Evolutionary conservation across 345 rosid genomes (phyloP).

Genomic region (Bruguiera parviflora): DNA sequence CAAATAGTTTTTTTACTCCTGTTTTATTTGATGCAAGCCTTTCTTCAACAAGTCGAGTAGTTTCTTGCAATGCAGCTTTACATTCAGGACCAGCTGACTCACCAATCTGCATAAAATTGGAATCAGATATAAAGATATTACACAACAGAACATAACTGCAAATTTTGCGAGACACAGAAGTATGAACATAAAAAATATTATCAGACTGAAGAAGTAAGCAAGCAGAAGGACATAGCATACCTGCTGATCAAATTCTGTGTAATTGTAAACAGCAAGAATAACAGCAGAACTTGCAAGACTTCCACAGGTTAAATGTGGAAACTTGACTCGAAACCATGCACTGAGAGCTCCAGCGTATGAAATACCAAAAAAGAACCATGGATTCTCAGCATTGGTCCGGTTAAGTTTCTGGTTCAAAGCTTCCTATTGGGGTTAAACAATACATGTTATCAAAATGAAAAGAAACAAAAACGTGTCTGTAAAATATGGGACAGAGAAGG

Average conservation of each 20-base stretch:
- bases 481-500: neutral
- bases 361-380: conserved; percentile 85
- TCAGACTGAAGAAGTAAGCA: conserved; percentile 3
- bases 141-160: neutral
- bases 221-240: conserved; percentile 25
- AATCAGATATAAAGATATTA: neutral
- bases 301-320: conserved; percentile 93
- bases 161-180: neutral
- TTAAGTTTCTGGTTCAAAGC: conserved; percentile 60
- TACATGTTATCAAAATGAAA: neutral
- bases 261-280: conserved; percentile 79
- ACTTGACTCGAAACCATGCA: conserved; percentile 95
- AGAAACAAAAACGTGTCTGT: neutral
- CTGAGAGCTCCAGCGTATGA: conserved; percentile 95
- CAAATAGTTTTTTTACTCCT: conserved; percentile 60
- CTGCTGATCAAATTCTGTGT: conserved; percentile 79
- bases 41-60: conserved; percentile 60
- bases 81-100: conserved; percentile 88
- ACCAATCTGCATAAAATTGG: conserved; percentile 52
- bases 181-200: neutral
- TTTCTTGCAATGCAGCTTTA: conserved; percentile 74
- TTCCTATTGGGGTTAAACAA: conserved; percentile 36
- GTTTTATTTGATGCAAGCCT: conserved; percentile 56
- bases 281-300: conserved; percentile 98
- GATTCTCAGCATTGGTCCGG: conserved; percentile 52